Evolutionary conservation across 129 eudicot genomes (phyloP).

Genomic region (Centrapalus pauciflorus): DNA sequence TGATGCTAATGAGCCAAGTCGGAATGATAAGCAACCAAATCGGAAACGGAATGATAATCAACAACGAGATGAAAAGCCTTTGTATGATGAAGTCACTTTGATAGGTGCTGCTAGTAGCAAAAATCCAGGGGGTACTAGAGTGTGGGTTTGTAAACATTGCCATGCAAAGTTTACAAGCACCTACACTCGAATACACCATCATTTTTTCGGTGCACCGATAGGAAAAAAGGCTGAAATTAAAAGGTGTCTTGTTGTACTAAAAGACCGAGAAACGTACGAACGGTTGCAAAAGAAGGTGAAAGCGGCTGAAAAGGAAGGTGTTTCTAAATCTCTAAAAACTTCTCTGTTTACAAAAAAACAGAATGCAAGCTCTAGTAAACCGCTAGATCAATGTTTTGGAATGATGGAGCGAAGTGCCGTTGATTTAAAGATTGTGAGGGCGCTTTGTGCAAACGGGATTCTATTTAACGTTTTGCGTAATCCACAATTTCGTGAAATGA

Average conservation of each 20-base stretch:
- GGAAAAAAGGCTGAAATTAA: constrained; percentile 1
- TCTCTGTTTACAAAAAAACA: neutral
- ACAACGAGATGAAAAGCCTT: neutral
- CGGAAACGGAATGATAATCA: too few relatives aligned
- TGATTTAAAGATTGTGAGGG: too few relatives aligned
- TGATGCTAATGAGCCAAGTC: too few relatives aligned
- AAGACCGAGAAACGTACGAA: neutral
- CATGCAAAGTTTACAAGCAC: neutral
- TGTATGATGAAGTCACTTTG: neutral
- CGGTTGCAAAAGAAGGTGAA: neutral
- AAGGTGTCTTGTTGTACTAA: neutral
- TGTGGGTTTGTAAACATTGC: constrained; percentile 20
- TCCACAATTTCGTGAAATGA: too few relatives aligned
- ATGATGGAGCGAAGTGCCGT: too few relatives aligned
- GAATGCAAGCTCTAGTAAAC: too few relatives aligned
- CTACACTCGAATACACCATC: constrained; percentile 15
- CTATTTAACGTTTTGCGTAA: too few relatives aligned
- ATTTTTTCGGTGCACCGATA: constrained; percentile 1
- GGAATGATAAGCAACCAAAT: too few relatives aligned
- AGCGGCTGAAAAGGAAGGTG: neutral
- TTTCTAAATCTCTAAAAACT: neutral
- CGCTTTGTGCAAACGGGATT: too few relatives aligned
- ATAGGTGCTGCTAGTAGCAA: neutral
- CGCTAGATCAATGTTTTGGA: too few relatives aligned
- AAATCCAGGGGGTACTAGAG: neutral